Percentiles rank a stretch among this genome's conserved stretches.
Evolutionary conservation across 257 asterid species (phyloP).

Genomic region (Ilex aquifolium): DNA sequence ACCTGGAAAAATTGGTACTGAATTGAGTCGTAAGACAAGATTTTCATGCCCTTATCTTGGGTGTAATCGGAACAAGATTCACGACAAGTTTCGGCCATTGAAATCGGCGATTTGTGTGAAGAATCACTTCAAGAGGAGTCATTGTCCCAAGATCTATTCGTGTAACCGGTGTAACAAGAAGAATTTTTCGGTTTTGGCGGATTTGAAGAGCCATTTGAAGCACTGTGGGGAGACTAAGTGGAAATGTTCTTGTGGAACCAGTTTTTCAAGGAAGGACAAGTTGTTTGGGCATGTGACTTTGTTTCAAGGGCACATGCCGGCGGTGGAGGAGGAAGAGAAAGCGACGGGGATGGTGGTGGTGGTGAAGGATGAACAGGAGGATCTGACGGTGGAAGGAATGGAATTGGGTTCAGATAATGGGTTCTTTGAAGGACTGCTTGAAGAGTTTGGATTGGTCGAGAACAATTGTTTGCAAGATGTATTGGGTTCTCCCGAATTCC

Average conservation of each 20-base stretch:
- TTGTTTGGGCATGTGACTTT: constrained; percentile 67
- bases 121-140: background rate
- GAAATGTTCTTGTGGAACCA: constrained; percentile 13
- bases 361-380: constrained; percentile 11
- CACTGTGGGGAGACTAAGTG: background rate
- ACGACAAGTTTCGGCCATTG: constrained; percentile 10
- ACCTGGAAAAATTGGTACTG: constrained; percentile 38
- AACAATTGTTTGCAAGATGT: constrained; percentile 38
- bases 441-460: constrained; percentile 43
- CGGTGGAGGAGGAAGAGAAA: constrained; percentile 31
- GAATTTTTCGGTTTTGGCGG: background rate
- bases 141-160: background rate
- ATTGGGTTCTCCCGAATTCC: constrained; percentile 30
- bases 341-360: constrained; percentile 6
- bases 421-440: constrained; percentile 29
- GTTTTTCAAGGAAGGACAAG: background rate
- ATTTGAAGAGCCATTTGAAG: background rate
- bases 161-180: background rate
- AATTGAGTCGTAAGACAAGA: constrained; percentile 23
- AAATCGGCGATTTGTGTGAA: background rate
- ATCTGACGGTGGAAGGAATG: constrained; percentile 8
- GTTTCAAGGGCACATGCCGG: constrained; percentile 96
- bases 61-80: constrained; percentile 67
- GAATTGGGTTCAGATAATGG: constrained; percentile 14
- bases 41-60: constrained; percentile 85